These are phyloP conservation scores for Thraustotheca clavata DNA, from an alignment of 352 stramenopile genomes.

Conservation along the genomic window DNA sequence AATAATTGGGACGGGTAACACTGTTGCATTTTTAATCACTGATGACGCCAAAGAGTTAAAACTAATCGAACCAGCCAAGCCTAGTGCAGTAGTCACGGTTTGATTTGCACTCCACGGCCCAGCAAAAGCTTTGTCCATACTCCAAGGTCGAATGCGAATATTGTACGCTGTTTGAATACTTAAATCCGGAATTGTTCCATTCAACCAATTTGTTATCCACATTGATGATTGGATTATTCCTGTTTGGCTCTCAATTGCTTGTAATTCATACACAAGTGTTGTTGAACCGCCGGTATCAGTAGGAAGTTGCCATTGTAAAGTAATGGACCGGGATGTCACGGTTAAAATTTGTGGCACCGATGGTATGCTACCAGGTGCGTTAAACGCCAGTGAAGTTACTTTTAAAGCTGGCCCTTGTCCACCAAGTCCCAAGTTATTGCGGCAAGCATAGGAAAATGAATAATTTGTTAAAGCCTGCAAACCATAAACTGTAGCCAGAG, in stretches of 20 bases:
- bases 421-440: constrained; percentile 35
- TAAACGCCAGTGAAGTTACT: constrained; percentile 24
- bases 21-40: constrained; percentile 36
- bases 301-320: constrained; percentile 30
- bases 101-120: constrained; percentile 31
- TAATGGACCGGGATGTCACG: constrained; percentile 19
- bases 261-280: constrained; percentile 29
- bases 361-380: background rate
- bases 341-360: background rate
- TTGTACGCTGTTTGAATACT: constrained; percentile 32
- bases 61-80: constrained; percentile 44
- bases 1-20: constrained; percentile 28
- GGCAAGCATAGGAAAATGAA: constrained; percentile 29
- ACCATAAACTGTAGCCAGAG: constrained; percentile 28
- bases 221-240: no score
- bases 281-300: constrained; percentile 36
- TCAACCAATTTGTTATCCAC: no score
- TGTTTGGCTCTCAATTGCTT: constrained; percentile 22
- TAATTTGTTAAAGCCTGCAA: constrained; percentile 31
- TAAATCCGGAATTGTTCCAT: constrained; percentile 25
- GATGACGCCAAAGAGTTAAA: constrained; percentile 24
- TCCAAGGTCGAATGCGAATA: constrained; percentile 28
- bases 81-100: constrained; percentile 31
- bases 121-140: constrained; percentile 26
- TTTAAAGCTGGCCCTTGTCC: constrained; percentile 20